Evolutionary conservation across 2,329 filamentous ascomycete species (phyloP).

Genomic region (Microdochium trichocladiopsis): DNA sequence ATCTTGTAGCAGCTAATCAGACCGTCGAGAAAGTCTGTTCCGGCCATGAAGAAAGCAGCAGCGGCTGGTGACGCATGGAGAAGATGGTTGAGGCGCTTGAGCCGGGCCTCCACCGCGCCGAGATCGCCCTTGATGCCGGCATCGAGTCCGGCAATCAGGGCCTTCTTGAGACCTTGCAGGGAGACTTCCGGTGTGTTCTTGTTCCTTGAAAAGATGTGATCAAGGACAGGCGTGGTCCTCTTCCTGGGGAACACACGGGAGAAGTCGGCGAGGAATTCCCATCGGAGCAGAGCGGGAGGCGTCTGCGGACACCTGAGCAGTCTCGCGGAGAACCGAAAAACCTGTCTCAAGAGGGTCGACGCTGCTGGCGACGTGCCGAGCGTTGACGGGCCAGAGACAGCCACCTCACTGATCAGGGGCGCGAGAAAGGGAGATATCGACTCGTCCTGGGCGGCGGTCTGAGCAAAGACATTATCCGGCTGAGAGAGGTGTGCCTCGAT

Average conservation of each 20-base stretch:
- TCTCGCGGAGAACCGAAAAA: constrained; percentile 57
- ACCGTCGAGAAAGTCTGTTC: constrained; percentile 81
- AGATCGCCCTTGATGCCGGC: constrained; percentile 49
- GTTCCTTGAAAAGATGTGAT: constrained; percentile 43
- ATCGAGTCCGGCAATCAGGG: constrained; percentile 56
- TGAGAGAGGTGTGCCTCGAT: constrained; percentile 57
- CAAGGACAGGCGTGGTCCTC: constrained; percentile 42
- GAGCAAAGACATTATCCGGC: constrained; percentile 45
- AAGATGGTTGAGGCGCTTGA: constrained; percentile 56
- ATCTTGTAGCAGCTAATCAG: constrained; percentile 59
- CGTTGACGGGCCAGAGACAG: constrained; percentile 24
- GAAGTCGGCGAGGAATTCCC: constrained; percentile 63
- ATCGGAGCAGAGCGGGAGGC: constrained; percentile 45
- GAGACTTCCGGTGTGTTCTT: constrained; percentile 42
- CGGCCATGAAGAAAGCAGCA: constrained; percentile 64
- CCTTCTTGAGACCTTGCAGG: constrained; percentile 53
- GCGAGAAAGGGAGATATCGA: constrained; percentile 57
- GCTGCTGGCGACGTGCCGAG: constrained; percentile 25
- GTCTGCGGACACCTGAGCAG: constrained; percentile 38
- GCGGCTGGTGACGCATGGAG: constrained; percentile 52
- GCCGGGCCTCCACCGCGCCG: constrained; percentile 42
- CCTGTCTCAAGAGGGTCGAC: constrained; percentile 49
- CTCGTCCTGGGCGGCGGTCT: constrained; percentile 43
- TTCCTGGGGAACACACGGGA: constrained; percentile 61
- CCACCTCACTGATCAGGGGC: constrained; percentile 56